A percentile compares a stretch with the other conserved stretches of the same genome.
Conservation (phyloP, 768 basidiomycete species). For the Boletus subcaerulescens region DNA sequence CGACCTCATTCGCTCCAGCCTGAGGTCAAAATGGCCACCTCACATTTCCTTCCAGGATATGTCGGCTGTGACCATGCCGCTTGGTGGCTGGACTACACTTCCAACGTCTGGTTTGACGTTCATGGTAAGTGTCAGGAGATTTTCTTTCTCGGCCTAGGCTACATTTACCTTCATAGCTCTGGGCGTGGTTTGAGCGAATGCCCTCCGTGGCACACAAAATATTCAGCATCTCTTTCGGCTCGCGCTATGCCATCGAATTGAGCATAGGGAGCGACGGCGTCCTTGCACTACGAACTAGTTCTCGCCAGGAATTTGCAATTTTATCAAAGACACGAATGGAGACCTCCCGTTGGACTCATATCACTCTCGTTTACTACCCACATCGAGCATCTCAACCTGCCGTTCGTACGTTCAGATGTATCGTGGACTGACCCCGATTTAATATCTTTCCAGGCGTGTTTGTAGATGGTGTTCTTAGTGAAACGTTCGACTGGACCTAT, state of each 20-base stretch:
- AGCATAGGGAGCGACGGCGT: conserved; percentile 53
- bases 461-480: conserved; percentile 66
- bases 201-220: conserved; percentile 35
- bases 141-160: background rate
- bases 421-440: background rate
- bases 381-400: conserved; percentile 52
- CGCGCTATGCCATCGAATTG: conserved; percentile 40
- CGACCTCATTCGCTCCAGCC: conserved; percentile 65
- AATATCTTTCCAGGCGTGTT: conserved; percentile 53
- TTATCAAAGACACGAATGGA: conserved; percentile 48
- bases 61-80: conserved; percentile 48
- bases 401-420: conserved; percentile 48
- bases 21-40: conserved; percentile 75
- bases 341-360: conserved; percentile 68
- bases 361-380: conserved; percentile 65
- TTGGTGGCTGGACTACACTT: conserved; percentile 49
- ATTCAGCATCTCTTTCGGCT: conserved; percentile 35
- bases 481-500: conserved; percentile 61
- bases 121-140: conserved; percentile 44
- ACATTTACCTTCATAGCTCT: conserved; percentile 33
- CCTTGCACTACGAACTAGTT: conserved; percentile 46
- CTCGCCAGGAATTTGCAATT: conserved; percentile 37
- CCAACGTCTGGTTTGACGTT: conserved; percentile 68
- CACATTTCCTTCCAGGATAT: conserved; percentile 68
- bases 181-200: conserved; percentile 48